phyloP scores from a whole-genome alignment of 2,329 filamentous ascomycete species.

The Penicillium sp. region DNA sequence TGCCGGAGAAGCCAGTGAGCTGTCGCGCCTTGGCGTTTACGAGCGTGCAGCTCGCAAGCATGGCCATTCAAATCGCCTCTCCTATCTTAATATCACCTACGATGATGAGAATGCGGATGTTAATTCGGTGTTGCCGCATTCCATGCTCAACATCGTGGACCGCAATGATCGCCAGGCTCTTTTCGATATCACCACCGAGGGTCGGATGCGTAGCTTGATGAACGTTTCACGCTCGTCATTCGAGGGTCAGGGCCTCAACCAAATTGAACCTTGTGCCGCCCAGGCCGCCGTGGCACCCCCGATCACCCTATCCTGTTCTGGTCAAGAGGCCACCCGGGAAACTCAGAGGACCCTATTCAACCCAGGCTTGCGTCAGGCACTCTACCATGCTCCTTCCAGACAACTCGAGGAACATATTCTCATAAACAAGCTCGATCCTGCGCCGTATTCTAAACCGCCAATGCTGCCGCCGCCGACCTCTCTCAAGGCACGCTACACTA shows the following conservation, averaged over 20 bases:
- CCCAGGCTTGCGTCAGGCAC: constrained; percentile 62
- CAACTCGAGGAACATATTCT: constrained; percentile 69
- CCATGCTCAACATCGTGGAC: constrained; percentile 74
- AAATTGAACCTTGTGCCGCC: constrained; percentile 75
- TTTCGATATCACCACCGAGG: constrained; percentile 65
- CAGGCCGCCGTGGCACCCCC: constrained; percentile 81
- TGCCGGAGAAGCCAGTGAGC: constrained; percentile 64
- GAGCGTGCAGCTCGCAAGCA: constrained; percentile 63
- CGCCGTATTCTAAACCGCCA: constrained; percentile 55
- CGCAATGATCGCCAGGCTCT: constrained; percentile 63
- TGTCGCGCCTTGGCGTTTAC: constrained; percentile 67
- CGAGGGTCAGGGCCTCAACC: constrained; percentile 64
- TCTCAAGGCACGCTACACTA: constrained; percentile 77
- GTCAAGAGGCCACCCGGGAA: constrained; percentile 61
- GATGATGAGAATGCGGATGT: constrained; percentile 53
- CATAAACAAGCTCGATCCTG: constrained; percentile 63
- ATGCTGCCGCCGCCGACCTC: constrained; percentile 75
- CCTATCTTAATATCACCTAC: constrained; percentile 64
- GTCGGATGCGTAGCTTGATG: constrained; percentile 68
- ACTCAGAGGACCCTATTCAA: constrained; percentile 72
- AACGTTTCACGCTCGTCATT: constrained; percentile 68
- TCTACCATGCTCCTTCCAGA: constrained; percentile 62
- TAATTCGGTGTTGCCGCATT: constrained; percentile 65
- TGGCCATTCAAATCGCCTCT: constrained; percentile 54
- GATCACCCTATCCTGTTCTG: constrained; percentile 72